These are phyloP conservation scores for Pseudoturritis turrita DNA, from an alignment of 345 rosid species.

Conservation along the genomic window DNA sequence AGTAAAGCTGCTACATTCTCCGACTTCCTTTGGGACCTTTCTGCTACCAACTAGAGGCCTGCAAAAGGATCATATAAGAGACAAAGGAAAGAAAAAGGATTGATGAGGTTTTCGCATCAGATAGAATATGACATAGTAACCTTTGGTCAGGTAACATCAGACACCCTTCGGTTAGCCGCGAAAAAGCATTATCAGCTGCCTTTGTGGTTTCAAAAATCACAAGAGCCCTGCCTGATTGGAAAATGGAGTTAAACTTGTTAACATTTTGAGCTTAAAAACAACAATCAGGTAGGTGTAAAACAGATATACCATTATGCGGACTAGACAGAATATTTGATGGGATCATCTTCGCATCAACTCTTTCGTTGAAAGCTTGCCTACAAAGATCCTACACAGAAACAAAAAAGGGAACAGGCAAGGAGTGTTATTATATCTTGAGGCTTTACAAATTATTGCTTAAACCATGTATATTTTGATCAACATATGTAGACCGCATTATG, in stretches of 20 bases:
- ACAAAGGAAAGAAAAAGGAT: neutral
- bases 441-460: neutral
- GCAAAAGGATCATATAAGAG: neutral
- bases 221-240: slow-evolving; percentile 49
- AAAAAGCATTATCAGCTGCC: slow-evolving; percentile 40
- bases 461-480: neutral
- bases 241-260: neutral
- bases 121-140: slow-evolving; percentile 7
- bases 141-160: slow-evolving; percentile 37
- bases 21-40: neutral
- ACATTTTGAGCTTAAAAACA: neutral
- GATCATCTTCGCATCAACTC: slow-evolving; percentile 49
- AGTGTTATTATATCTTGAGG: neutral
- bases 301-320: slow-evolving; percentile 41
- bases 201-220: slow-evolving; percentile 46
- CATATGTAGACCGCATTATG: neutral
- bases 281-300: neutral
- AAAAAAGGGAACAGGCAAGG: neutral
- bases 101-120: neutral
- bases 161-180: slow-evolving; percentile 32
- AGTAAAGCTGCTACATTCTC: neutral
- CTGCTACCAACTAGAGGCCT: slow-evolving; percentile 18
- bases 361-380: slow-evolving; percentile 43
- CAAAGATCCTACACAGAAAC: slow-evolving; percentile 40
- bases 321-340: slow-evolving; percentile 32